Evolutionary conservation across 1,139 yeast species (phyloP), one percentile per base, ranked within the genome.

Genomic region (Yamadazyma triangularis): DNA sequence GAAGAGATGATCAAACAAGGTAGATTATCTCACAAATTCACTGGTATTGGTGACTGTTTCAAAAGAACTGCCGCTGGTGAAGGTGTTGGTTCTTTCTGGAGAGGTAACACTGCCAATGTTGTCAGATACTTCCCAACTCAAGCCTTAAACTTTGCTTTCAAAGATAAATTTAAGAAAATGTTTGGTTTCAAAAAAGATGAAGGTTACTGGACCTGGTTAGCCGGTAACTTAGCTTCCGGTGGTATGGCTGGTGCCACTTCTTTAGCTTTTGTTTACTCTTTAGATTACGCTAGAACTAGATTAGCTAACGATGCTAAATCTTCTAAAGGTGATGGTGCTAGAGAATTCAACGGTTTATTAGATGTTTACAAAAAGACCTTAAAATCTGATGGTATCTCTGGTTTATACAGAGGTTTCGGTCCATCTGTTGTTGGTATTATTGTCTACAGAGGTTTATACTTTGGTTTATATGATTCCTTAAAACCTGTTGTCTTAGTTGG

Each of bases 361-460:
- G 74, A 68, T 56, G 74, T 68, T 47, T 68, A 68, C 66, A 68
- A 64, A 59, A 67, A 68, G 66, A 68, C 73, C 50, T 64, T 68
- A 53, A 71, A 72, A 53, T 53, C 73, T 41, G 74, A 68, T 52
- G 74, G 74, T 67, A 64, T 68, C 60, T 73, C 74, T 44, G 74
- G 74, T 66, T 66, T 68, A 57, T 68, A 68, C 68, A 68, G 74
- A 68, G 74, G 74, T 65, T 68, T 68, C 69, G 73, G 73, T 60
- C 73, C 73, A 51, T 68, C 74, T 42, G 74, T 68, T 50, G 41
- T 67, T 45, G 74, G 74, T 64, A 68, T 68, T 48, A 50, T 68
- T 64, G 74, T 66, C 54, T 68, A 68, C 72, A 68, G 74, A 68
- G 74, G 74, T 65, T 63, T 68, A 53, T 68, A 68, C 68, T 68